Conservation (phyloP, 2,329 filamentous ascomycete species). For the Plectosphaerella cucumerina region DNA sequence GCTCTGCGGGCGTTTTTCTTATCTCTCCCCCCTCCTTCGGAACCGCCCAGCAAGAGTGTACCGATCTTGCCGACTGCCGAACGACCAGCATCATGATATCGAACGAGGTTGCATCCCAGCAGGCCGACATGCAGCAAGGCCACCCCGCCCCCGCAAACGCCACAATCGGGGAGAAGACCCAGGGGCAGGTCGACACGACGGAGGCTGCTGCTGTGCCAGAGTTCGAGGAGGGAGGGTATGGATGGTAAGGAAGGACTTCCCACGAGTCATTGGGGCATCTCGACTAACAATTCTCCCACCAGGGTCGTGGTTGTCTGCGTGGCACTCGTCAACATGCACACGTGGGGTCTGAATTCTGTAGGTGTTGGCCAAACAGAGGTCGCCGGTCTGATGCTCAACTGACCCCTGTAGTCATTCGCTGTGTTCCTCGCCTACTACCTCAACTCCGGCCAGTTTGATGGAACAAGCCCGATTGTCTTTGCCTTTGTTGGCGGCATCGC, state of each 20-base stretch:
- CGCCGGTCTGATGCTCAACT: background rate
- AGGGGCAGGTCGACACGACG: background rate
- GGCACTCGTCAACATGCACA: slow-evolving; percentile 62
- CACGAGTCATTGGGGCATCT: background rate
- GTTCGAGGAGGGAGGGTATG: slow-evolving; percentile 54
- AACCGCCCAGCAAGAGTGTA: background rate
- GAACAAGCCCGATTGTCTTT: slow-evolving; percentile 61
- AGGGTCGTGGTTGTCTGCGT: slow-evolving; percentile 51
- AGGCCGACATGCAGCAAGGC: no score
- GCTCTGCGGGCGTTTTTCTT: background rate
- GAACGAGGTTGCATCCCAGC: no score
- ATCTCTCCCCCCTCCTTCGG: background rate
- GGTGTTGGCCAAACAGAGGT: slow-evolving; percentile 17
- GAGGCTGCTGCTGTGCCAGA: slow-evolving; percentile 16
- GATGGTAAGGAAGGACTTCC: slow-evolving; percentile 39
- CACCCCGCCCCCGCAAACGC: background rate
- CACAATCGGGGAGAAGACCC: background rate
- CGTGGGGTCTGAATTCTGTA: slow-evolving; percentile 70
- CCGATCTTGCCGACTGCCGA: background rate
- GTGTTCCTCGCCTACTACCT: slow-evolving; percentile 57
- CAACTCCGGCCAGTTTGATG: slow-evolving; percentile 55
- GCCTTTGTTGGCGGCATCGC: slow-evolving; percentile 75
- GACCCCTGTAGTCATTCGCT: slow-evolving; percentile 41
- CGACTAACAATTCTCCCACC: background rate
- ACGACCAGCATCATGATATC: background rate